Percentiles rank a stretch among this genome's conserved stretches.
Evolutionary conservation across 352 stramenopile species (phyloP).

Genomic region (Peronospora belbahrii): DNA sequence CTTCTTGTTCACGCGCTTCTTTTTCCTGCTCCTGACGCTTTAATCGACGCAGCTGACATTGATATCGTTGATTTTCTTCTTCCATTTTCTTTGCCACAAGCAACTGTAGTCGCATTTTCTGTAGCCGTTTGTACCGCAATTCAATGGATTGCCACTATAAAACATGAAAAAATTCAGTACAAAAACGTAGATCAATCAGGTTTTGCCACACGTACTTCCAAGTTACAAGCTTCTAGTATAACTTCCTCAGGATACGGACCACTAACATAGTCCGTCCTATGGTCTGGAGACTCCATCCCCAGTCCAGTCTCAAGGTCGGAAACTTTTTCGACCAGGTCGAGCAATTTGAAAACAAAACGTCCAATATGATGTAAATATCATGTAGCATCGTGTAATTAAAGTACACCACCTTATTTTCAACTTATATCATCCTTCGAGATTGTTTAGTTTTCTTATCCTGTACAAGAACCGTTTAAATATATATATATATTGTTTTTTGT

Average conservation of each 20-base stretch:
- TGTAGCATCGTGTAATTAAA: too few relatives aligned
- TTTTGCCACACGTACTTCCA: constrained; percentile 49
- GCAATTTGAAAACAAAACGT: too few relatives aligned
- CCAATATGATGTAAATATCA: too few relatives aligned
- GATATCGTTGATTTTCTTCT: constrained; percentile 38
- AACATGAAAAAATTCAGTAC: too few relatives aligned
- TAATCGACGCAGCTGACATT: constrained; percentile 17
- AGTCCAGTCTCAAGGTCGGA: too few relatives aligned
- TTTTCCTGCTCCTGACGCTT: constrained; percentile 17
- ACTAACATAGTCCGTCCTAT: constrained; percentile 5
- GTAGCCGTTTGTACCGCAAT: constrained; percentile 42
- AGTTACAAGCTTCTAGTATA: constrained; percentile 50
- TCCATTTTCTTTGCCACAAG: constrained; percentile 45
- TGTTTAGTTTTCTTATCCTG: too few relatives aligned
- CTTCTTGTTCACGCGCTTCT: neutral
- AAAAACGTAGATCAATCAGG: too few relatives aligned
- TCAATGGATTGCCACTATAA: constrained; percentile 58
- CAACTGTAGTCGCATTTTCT: constrained; percentile 48
- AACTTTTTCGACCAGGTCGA: too few relatives aligned
- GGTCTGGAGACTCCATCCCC: constrained; percentile 25
- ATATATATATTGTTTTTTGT: too few relatives aligned
- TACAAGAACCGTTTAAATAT: too few relatives aligned
- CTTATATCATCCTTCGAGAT: too few relatives aligned
- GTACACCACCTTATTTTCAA: too few relatives aligned
- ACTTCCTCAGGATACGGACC: constrained; percentile 35